Percentiles rank a stretch among this genome's conserved stretches.
These are phyloP conservation scores for Penicillium sp. DNA, from an alignment of 2,329 filamentous ascomycete species.

Conservation along the genomic window DNA sequence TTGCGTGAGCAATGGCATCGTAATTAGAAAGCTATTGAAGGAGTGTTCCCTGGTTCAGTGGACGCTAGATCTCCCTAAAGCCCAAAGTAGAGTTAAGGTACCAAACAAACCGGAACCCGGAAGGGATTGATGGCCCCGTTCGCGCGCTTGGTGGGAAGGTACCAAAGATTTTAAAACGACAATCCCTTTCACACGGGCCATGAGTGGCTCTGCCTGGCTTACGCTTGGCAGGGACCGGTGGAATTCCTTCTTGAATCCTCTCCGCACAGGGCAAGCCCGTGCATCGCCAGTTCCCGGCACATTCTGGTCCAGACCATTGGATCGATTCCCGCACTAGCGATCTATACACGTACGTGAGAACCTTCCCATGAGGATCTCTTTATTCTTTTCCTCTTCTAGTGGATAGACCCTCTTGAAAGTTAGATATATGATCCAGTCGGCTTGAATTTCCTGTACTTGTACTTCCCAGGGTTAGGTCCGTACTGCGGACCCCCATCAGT, in stretches of 20 bases:
- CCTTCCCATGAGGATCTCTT: neutral
- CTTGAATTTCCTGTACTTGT: neutral
- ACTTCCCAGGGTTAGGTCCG: no score
- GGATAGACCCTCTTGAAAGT: neutral
- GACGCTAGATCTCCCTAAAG: constrained; percentile 1
- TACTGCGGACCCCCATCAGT: neutral
- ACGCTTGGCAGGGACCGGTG: constrained; percentile 2
- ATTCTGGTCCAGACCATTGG: constrained; percentile 1
- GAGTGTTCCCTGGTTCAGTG: constrained; percentile 5
- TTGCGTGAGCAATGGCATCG: neutral
- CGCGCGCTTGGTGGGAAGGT: neutral
- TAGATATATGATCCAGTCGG: neutral
- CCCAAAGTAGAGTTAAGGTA: neutral
- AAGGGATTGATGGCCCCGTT: neutral
- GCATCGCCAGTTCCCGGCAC: neutral
- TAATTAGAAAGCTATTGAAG: constrained; percentile 2
- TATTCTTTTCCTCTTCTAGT: neutral
- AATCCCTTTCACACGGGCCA: constrained; percentile 2
- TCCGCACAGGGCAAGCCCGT: constrained; percentile 5
- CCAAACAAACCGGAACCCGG: neutral
- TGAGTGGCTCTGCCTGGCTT: neutral
- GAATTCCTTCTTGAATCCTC: neutral
- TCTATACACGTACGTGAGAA: constrained; percentile 4
- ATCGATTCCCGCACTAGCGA: constrained; percentile 11
- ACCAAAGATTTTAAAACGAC: neutral